Conservation (phyloP, 768 basidiomycete genomes). For the Psilocybe subaeruginosa region DNA sequence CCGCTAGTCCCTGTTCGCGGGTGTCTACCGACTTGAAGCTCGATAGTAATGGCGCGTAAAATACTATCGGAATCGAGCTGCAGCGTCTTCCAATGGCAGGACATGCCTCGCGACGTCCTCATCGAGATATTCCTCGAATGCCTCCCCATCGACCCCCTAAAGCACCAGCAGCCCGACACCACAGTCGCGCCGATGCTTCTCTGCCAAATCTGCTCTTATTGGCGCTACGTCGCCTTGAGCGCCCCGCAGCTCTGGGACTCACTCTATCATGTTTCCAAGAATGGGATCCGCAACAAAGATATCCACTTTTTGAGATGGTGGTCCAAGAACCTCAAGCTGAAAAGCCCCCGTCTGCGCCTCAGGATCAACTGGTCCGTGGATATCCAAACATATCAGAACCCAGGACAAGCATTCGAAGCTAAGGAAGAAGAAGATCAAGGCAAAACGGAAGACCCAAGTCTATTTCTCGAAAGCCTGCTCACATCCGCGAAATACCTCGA, state of each 20-base stretch:
- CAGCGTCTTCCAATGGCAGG: neutral
- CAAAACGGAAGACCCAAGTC: neutral
- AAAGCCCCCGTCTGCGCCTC: neutral
- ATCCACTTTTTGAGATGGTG: neutral
- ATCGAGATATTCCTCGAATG: neutral
- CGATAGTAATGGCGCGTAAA: neutral
- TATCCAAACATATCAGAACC: neutral
- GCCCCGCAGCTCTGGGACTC: neutral
- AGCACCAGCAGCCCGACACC: neutral
- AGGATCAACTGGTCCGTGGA: neutral
- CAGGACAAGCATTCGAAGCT: neutral
- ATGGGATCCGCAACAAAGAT: neutral
- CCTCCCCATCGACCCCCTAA: neutral
- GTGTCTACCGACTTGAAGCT: too few species aligned
- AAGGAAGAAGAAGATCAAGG: neutral
- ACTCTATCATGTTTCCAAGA: neutral
- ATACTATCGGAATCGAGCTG: neutral
- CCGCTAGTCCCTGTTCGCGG: too few species aligned
- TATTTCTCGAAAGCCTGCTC: neutral
- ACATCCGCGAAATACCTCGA: conserved; percentile 1
- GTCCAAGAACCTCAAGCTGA: neutral
- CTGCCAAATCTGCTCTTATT: conserved; percentile 2
- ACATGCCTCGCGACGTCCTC: neutral
- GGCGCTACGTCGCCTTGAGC: neutral
- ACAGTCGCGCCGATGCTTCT: conserved; percentile 5